Conservation (phyloP, 768 basidiomycete genomes). For the Hirschioporus abietinus region DNA sequence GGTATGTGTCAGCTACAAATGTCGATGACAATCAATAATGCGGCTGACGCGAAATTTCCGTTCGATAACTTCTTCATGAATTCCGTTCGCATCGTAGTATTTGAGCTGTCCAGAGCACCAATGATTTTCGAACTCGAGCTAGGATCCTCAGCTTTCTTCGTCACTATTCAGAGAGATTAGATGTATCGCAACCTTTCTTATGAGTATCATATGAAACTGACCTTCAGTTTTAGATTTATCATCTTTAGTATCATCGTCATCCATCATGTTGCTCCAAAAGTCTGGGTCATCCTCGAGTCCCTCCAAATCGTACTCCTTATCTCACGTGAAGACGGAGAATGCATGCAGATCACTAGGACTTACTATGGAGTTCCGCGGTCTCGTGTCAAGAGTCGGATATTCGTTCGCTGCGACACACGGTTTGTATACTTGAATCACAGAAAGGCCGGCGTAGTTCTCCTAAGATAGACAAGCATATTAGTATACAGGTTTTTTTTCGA, state of each 20-base stretch:
- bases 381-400: conserved; percentile 68
- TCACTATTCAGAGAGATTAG: too few relatives aligned
- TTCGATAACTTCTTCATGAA: conserved; percentile 44
- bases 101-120: neutral
- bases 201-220: neutral
- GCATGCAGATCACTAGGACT: conserved; percentile 11
- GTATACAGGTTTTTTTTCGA: neutral
- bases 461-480: conserved; percentile 25
- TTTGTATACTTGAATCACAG: conserved; percentile 46
- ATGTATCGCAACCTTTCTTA: too few relatives aligned
- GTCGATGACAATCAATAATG: conserved; percentile 1
- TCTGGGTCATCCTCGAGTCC: conserved; percentile 65
- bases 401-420: conserved; percentile 47
- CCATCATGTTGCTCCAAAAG: conserved; percentile 54
- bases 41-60: conserved; percentile 58
- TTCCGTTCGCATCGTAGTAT: neutral
- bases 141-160: neutral
- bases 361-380: conserved; percentile 60
- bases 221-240: neutral
- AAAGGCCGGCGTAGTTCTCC: conserved; percentile 73
- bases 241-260: conserved; percentile 22
- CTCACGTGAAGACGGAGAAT: neutral
- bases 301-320: conserved; percentile 58
- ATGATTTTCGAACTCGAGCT: neutral
- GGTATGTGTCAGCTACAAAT: neutral